phyloP scores from a whole-genome alignment of 768 basidiomycete genomes.

The Podaxis carcinomalis region DNA sequence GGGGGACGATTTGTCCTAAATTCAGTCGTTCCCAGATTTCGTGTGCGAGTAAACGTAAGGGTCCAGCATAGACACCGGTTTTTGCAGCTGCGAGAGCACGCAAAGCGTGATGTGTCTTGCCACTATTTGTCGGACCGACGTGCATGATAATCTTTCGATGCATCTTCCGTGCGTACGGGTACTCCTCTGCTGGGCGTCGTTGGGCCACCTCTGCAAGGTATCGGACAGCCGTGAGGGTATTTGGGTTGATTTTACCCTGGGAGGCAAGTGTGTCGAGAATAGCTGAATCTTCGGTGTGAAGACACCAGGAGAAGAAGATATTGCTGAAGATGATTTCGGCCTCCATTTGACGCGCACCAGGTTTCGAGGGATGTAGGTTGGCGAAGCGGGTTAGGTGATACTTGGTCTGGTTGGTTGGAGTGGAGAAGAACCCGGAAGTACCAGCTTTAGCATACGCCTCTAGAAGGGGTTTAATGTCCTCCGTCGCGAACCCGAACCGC shows the following conservation, averaged over 20 bases:
- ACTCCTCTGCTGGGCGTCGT: conserved; percentile 40
- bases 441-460: background rate
- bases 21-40: conserved; percentile 94
- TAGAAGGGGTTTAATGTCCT: background rate
- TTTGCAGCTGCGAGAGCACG: conserved; percentile 77
- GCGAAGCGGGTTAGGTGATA: background rate
- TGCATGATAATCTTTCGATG: conserved; percentile 87
- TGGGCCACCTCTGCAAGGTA: background rate
- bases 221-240: background rate
- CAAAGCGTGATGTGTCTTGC: conserved; percentile 93
- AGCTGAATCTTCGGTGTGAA: background rate
- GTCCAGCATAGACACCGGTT: conserved; percentile 84
- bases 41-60: conserved; percentile 88
- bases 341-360: background rate
- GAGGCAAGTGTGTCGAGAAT: background rate
- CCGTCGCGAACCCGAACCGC: background rate
- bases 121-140: conserved; percentile 96
- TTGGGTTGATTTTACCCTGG: background rate
- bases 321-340: conserved; percentile 7
- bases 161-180: conserved; percentile 48
- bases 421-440: background rate
- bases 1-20: conserved; percentile 79
- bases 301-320: conserved; percentile 7
- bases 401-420: background rate
- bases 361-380: background rate